phyloP scores from a whole-genome alignment of 805 yeast genomes.

The Zygoascus flipseniorum region DNA sequence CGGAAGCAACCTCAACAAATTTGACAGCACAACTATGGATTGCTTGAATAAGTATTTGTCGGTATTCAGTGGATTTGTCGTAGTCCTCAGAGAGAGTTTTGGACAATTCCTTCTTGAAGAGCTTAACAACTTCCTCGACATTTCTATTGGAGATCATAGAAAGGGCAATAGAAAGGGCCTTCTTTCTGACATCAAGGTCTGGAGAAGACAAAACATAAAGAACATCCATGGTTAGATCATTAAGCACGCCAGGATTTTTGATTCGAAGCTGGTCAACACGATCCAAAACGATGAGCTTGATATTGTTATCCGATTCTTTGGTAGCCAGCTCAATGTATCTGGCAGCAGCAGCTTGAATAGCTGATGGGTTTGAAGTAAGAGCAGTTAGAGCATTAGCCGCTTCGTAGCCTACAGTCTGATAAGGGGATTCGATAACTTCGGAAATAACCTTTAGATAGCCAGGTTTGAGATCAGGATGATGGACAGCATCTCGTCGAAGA shows the following conservation, averaged over 20 bases:
- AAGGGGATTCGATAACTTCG: constrained; percentile 61
- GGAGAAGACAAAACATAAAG: constrained; percentile 79
- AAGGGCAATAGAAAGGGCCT: constrained; percentile 79
- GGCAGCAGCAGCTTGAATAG: constrained; percentile 66
- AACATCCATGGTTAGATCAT: constrained; percentile 77
- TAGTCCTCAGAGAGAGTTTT: constrained; percentile 59
- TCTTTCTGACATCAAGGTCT: constrained; percentile 82
- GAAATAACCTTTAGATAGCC: constrained; percentile 66
- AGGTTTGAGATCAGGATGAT: constrained; percentile 53
- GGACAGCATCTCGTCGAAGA: constrained; percentile 69
- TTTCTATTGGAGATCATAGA: constrained; percentile 76
- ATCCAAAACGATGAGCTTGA: constrained; percentile 85
- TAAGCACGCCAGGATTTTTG: constrained; percentile 72
- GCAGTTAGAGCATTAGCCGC: constrained; percentile 76
- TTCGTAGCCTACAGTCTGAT: constrained; percentile 76
- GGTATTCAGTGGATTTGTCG: constrained; percentile 76
- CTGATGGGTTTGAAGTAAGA: constrained; percentile 48
- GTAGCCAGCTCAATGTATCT: constrained; percentile 80
- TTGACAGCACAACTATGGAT: constrained; percentile 83
- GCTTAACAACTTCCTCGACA: constrained; percentile 86
- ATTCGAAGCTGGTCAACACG: constrained; percentile 69
- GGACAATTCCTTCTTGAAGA: constrained; percentile 84
- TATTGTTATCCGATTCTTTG: constrained; percentile 91
- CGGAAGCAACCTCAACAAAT: constrained; percentile 85
- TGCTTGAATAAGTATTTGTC: constrained; percentile 79